Base-by-base conservation (phyloP, 495 filamentous ascomycete genomes). In the Xylaria telfairii region DNA sequence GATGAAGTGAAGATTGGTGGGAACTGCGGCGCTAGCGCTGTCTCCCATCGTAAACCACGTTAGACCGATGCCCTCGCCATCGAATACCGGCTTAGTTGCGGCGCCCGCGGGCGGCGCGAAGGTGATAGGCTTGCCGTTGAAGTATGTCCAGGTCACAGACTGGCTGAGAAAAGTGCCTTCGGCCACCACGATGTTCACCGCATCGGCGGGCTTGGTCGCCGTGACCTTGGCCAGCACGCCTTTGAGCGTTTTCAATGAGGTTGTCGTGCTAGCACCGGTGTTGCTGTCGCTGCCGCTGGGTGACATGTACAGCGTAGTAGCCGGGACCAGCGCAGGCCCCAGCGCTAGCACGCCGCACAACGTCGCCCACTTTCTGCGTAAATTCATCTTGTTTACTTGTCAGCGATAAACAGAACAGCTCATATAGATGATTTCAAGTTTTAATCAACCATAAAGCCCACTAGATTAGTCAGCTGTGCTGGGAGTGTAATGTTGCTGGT, bases 121-220 rank as follows among this genome's bases (percentile, higher is more conserved):
- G 37, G 65, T 68, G 53, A 68, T 68, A 53, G 65, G 65, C n/a
- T 68, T 21, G 39, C 65, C 65, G 65, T 57, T 68, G 65, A 68
- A 68, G 54, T 68, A 68, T 13, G 32, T 68, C 65, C 65, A 68
- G 24, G 15, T 34, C 39, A 68, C 65, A 17, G 65, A 59, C 28
- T 68, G 65, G 17, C 10, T 34, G 39, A 24, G 5, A 24, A 28
- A 68, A 32, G 65, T 60, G 39, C 65, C 65, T 19, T 68, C 65
- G 39, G 24, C 41, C 19, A 68, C 41, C 19, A 68, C 53, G 39
- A 68, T 37, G 19, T 60, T 10, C 26, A 68, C 54, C 17, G 65
- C 65, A 26, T 68, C 65, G 17, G 34, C 6, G 10, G 65, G 51
- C 12, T 68, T 68, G 5, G 51, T 10, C 6, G 39, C 39, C 21